phyloP scores from a whole-genome alignment of 371 early-diverging fungal genomes.

The Mortierella sp. region DNA sequence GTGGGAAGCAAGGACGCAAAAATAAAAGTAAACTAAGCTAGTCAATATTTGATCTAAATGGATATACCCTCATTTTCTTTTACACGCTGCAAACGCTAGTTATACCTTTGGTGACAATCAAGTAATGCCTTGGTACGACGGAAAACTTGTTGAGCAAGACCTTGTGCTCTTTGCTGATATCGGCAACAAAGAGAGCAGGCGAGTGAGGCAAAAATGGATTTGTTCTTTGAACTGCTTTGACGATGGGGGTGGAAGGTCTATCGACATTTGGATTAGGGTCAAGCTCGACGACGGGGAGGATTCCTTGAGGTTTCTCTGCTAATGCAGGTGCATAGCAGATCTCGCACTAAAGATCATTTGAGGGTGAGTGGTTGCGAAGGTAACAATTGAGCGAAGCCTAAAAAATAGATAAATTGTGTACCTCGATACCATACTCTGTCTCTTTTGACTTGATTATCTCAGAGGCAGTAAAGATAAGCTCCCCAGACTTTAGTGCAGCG shows the following conservation, averaged over 20 bases:
- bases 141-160: slow-evolving; percentile 84
- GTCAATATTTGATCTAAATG: too few relatives aligned
- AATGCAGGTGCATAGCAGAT: slow-evolving; percentile 65
- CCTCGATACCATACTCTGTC: slow-evolving; percentile 38
- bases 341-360: slow-evolving; percentile 56
- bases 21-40: too few relatives aligned
- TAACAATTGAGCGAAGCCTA: not conserved
- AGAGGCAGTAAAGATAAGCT: slow-evolving; percentile 13
- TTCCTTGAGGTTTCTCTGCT: slow-evolving; percentile 60
- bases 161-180: slow-evolving; percentile 64
- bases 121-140: slow-evolving; percentile 73
- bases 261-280: slow-evolving; percentile 16
- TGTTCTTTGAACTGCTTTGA: slow-evolving; percentile 41
- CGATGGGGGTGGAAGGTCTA: slow-evolving; percentile 31
- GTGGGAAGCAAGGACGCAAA: not conserved
- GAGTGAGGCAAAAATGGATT: slow-evolving; percentile 81
- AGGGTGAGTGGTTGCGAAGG: not conserved
- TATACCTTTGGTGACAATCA: slow-evolving; percentile 81
- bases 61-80: not conserved
- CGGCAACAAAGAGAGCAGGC: slow-evolving; percentile 69
- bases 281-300: slow-evolving; percentile 39
- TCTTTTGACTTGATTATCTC: slow-evolving; percentile 20
- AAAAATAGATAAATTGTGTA: not conserved
- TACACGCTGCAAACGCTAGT: too few relatives aligned
- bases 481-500: slow-evolving; percentile 4